phyloP scores from a whole-genome alignment of 2,329 filamentous ascomycete species.

The Camillea tinctor region DNA sequence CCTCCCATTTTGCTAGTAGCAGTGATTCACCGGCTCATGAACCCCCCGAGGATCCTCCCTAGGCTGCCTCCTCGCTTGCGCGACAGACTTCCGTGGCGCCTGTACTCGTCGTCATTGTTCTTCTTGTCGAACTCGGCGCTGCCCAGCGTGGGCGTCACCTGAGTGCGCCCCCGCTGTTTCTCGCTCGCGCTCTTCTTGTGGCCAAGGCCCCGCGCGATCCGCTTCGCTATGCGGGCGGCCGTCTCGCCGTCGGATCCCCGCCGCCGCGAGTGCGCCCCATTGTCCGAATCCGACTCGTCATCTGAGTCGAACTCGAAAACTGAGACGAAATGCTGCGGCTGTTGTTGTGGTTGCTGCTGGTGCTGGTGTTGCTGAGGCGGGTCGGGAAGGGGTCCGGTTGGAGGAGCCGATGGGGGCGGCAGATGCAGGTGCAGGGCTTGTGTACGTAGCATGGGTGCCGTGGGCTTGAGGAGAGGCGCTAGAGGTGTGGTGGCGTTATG shows the following conservation, averaged over 20 bases:
- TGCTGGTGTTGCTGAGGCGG: constrained; percentile 18
- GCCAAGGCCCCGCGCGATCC: constrained; percentile 43
- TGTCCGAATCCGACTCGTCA: constrained; percentile 29
- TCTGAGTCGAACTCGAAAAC: constrained; percentile 49
- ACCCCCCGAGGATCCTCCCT: constrained; percentile 26
- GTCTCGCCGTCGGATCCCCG: not conserved
- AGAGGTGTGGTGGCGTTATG: constrained; percentile 19
- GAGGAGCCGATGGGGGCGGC: too few species aligned
- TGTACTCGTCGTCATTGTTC: constrained; percentile 7
- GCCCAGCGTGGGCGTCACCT: not conserved
- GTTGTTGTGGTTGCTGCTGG: constrained; percentile 20
- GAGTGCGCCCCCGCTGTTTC: constrained; percentile 13
- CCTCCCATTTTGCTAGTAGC: too few species aligned
- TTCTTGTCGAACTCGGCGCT: constrained; percentile 5
- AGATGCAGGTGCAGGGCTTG: too few species aligned
- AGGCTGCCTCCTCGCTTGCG: constrained; percentile 30
- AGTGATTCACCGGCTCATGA: constrained; percentile 17
- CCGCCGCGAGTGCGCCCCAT: constrained; percentile 15
- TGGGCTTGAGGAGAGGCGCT: constrained; percentile 12
- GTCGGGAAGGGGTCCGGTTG: not conserved
- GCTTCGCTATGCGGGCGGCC: constrained; percentile 32
- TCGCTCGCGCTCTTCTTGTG: constrained; percentile 34
- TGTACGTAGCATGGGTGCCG: not conserved
- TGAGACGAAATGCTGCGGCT: constrained; percentile 34
- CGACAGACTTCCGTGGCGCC: not conserved